A percentile compares a stretch with the other conserved stretches of the same genome.
These are phyloP conservation scores for Termitomyces bulborhizus DNA, from an alignment of 768 basidiomycete genomes.

Conservation along the genomic window DNA sequence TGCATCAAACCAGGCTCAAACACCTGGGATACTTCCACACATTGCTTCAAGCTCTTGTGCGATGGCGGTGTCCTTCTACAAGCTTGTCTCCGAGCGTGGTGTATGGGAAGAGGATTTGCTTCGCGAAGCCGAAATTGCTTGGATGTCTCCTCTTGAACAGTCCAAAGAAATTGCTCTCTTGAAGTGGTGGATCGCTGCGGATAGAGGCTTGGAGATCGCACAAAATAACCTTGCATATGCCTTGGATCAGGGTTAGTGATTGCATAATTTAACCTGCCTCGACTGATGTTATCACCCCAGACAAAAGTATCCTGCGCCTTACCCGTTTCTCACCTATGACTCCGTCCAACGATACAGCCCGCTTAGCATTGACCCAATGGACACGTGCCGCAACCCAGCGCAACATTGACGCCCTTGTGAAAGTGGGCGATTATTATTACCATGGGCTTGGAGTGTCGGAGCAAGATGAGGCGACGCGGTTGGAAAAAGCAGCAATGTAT, in stretches of 20 bases:
- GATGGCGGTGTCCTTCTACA: conserved; percentile 89
- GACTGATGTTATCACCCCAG: conserved; percentile 26
- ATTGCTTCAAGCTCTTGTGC: conserved; percentile 73
- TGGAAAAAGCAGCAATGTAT: conserved; percentile 89
- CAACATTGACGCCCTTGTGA: conserved; percentile 95
- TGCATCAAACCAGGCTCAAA: conserved; percentile 53
- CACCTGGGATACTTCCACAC: conserved; percentile 34
- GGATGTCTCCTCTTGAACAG: conserved; percentile 62
- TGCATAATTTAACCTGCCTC: neutral
- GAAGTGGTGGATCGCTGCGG: conserved; percentile 93
- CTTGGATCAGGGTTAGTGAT: conserved; percentile 75
- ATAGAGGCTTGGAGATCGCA: conserved; percentile 85
- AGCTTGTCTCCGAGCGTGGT: conserved; percentile 87
- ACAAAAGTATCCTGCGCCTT: conserved; percentile 62
- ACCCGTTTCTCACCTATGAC: conserved; percentile 63
- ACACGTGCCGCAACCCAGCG: conserved; percentile 89
- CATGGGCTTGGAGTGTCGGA: conserved; percentile 78
- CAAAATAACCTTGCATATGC: conserved; percentile 95
- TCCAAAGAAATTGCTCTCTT: conserved; percentile 83
- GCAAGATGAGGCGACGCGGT: conserved; percentile 55
- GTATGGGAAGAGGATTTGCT: conserved; percentile 80
- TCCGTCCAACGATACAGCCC: conserved; percentile 80
- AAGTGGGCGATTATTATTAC: conserved; percentile 97
- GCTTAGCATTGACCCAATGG: conserved; percentile 88
- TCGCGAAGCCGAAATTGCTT: conserved; percentile 71